Conservation (phyloP, 106 monocot genomes). For the Allium fistulosum region DNA sequence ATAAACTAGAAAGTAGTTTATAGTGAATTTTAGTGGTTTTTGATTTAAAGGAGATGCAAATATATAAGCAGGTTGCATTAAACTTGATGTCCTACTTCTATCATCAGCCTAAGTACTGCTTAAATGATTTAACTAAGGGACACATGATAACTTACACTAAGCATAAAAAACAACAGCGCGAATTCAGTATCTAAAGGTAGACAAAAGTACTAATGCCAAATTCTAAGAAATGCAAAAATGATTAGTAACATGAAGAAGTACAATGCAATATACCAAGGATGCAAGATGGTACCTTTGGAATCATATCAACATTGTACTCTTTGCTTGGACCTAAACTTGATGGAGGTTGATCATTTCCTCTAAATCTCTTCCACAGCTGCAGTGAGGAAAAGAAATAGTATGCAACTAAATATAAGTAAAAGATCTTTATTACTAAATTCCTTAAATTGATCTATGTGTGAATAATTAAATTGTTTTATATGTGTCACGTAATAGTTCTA, state of each 20-base stretch:
- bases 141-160: not conserved
- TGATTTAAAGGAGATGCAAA: not conserved
- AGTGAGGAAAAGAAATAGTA: slow-evolving; percentile 3
- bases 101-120: too few relatives aligned
- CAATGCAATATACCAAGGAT: too few relatives aligned
- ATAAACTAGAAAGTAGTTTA: slow-evolving; percentile 47
- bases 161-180: not conserved
- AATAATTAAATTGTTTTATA: too few relatives aligned
- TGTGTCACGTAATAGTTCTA: too few relatives aligned
- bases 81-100: too few relatives aligned
- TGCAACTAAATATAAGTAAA: not conserved
- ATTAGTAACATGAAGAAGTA: not conserved
- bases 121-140: not conserved
- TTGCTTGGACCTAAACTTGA: slow-evolving; percentile 64
- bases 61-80: too few relatives aligned
- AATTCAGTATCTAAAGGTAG: not conserved
- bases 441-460: too few relatives aligned
- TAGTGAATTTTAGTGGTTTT: not conserved
- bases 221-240: not conserved
- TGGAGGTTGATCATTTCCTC: slow-evolving; percentile 62
- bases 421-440: too few relatives aligned
- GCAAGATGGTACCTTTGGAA: slow-evolving; percentile 54
- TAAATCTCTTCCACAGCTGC: slow-evolving; percentile 59
- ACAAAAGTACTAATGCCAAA: not conserved
- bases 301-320: slow-evolving; percentile 93